Evolutionary conservation across 805 yeast species (phyloP).

Genomic region (Barnettozyma wickerhamii): DNA sequence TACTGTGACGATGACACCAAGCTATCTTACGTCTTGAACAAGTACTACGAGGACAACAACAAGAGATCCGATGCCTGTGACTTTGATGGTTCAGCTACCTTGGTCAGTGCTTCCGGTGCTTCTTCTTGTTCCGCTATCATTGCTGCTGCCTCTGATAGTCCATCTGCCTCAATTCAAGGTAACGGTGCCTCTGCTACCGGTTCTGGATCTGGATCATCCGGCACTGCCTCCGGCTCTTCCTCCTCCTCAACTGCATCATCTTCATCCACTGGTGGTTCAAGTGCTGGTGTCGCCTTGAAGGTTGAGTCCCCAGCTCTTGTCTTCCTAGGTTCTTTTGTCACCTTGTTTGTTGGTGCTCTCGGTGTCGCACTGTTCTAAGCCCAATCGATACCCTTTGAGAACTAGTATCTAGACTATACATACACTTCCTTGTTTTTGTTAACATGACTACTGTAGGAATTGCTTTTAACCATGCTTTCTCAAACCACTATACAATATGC

Average conservation of each 20-base stretch:
- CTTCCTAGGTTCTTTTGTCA: conserved; percentile 24
- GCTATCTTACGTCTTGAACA: conserved; percentile 62
- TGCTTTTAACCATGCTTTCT: neutral
- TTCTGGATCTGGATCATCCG: conserved; percentile 25
- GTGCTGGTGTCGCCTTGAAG: conserved; percentile 11
- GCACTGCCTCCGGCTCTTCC: conserved; percentile 22
- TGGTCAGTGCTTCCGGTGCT: conserved; percentile 36
- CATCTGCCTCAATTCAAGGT: conserved; percentile 20
- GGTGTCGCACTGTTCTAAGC: conserved; percentile 32
- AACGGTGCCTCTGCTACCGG: conserved; percentile 14
- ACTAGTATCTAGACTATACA: too few relatives aligned
- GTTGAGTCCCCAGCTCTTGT: conserved; percentile 13
- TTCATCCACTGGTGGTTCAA: conserved; percentile 14
- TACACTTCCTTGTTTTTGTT: too few relatives aligned
- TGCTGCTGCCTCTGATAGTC: conserved; percentile 26
- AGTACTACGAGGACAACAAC: conserved; percentile 54
- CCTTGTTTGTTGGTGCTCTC: conserved; percentile 42
- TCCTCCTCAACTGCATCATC: conserved; percentile 24
- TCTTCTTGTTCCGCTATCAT: conserved; percentile 47
- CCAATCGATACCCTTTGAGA: too few relatives aligned
- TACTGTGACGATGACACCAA: conserved; percentile 70
- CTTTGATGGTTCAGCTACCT: conserved; percentile 66
- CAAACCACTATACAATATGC: neutral
- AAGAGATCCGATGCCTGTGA: conserved; percentile 53
- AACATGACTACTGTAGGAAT: conserved; percentile 2